Evolutionary conservation across 202 grass and related monocot species (phyloP), one percentile per base, ranked within the genome.

Genomic region (Sporobolus alterniflorus): DNA sequence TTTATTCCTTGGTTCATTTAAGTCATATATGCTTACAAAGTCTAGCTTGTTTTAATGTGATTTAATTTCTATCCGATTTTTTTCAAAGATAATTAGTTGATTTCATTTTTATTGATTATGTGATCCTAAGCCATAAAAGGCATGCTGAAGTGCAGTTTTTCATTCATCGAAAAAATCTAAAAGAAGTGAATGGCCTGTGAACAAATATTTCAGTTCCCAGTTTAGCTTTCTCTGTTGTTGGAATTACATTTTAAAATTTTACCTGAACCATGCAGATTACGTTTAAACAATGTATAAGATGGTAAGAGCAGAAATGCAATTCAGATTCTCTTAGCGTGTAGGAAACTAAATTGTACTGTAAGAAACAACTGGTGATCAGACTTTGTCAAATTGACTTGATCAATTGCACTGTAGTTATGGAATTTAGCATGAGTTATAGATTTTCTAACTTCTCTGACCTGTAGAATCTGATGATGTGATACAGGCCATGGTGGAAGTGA

Each of bases 401-500:
- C 36, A 3, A 39, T 7, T 39, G 36, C 36, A 39, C 36, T 39
- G 3, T 24, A 0, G 4, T 16, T 14, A 18, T 73, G n/a, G 29
- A 21, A 39, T 74, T 89, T 41, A 36, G 41, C 15, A 50, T 10
- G 10, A 21, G 7, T 26, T 7, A 20, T 42, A 39, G 7, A 5
- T 39, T 39, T 39, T 39, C 7, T 39, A 39, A 5, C 36, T 56
- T 60, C 49, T 76, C 44, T 87, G 41, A 85, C 41, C 48, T 81
- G 21, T 17, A 41, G 6, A 51, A 41, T 42, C n/a, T n/a, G n/a
- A 49, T 94, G 32, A 30, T 69, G 46, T 56, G 40, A 46, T 82
- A 48, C 77, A 98, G 96, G 96, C 34, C 96, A 96, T 83, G 96
- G 96, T 57, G 96, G 91, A 80, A 98, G 93, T 44, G 93, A 98